phyloP scores from a whole-genome alignment of 2,329 filamentous ascomycete species.

The Colletotrichum simmondsii region DNA sequence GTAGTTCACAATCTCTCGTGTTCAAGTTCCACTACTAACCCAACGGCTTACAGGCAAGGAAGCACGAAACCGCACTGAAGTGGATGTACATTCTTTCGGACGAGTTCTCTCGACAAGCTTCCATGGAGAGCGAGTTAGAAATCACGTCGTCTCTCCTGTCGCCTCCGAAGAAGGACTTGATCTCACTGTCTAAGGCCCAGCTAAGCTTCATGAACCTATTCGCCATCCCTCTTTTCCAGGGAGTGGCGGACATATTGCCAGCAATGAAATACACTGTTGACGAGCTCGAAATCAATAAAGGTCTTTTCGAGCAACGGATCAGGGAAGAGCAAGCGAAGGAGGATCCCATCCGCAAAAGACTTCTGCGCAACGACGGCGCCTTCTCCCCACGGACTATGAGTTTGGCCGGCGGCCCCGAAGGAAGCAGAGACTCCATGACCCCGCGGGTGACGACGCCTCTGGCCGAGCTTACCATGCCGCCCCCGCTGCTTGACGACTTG shows the following conservation, averaged over 20 bases:
- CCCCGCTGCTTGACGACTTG: slow-evolving; percentile 36
- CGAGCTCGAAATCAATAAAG: slow-evolving; percentile 82
- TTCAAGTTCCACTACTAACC: slow-evolving; percentile 36
- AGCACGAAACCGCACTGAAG: slow-evolving; percentile 81
- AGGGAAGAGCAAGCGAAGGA: slow-evolving; percentile 69
- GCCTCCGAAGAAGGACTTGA: slow-evolving; percentile 82
- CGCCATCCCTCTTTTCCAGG: slow-evolving; percentile 90
- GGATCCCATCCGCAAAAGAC: slow-evolving; percentile 49
- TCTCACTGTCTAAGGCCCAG: slow-evolving; percentile 87
- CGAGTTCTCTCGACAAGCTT: slow-evolving; percentile 92
- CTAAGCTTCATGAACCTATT: slow-evolving; percentile 98
- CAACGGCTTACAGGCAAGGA: slow-evolving; percentile 72
- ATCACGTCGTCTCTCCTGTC: slow-evolving; percentile 91
- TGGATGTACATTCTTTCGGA: slow-evolving; percentile 97
- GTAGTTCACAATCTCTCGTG: slow-evolving; percentile 48
- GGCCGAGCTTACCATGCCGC: slow-evolving; percentile 28
- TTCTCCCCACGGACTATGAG: slow-evolving; percentile 59
- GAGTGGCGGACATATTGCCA: slow-evolving; percentile 86
- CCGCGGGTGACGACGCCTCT: slow-evolving; percentile 32
- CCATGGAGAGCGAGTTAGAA: slow-evolving; percentile 88
- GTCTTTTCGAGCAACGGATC: slow-evolving; percentile 77
- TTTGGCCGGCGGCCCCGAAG: slow-evolving; percentile 42
- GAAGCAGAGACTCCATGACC: slow-evolving; percentile 18
- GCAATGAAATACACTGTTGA: slow-evolving; percentile 85
- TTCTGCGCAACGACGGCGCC: slow-evolving; percentile 50